Percentiles rank a stretch among this genome's conserved stretches.
Conservation (phyloP, 1,284 basidiomycete species). For the Ustilago loliicola region DNA sequence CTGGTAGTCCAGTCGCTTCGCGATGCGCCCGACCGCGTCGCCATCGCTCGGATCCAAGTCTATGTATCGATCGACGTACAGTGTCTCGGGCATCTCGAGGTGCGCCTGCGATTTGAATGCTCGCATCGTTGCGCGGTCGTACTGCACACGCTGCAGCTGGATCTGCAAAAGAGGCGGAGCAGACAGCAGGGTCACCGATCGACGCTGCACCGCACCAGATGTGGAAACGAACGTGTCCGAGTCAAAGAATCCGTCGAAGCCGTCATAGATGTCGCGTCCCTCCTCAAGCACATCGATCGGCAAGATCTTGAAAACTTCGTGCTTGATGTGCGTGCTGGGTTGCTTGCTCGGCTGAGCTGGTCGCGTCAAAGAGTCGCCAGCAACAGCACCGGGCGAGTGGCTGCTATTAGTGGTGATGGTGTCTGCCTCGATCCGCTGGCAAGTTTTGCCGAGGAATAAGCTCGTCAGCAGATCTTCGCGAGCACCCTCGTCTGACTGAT, state of each 20-base stretch:
- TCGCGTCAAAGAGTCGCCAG: conserved; percentile 15
- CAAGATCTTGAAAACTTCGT: conserved; percentile 92
- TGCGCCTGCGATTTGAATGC: conserved; percentile 97
- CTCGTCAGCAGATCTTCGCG: conserved; percentile 45
- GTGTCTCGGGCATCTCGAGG: conserved; percentile 86
- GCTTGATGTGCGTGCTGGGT: conserved; percentile 79
- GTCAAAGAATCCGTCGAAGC: conserved; percentile 90
- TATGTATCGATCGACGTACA: conserved; percentile 93
- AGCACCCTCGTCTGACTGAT: neutral
- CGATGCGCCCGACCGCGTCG: conserved; percentile 73
- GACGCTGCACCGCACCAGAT: conserved; percentile 85
- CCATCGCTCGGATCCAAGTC: conserved; percentile 77
- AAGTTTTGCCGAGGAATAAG: conserved; percentile 63
- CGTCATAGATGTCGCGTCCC: conserved; percentile 92
- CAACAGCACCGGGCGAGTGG: conserved; percentile 1
- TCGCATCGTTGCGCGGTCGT: conserved; percentile 87
- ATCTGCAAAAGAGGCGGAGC: conserved; percentile 93
- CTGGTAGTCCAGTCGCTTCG: conserved; percentile 75
- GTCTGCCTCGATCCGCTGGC: conserved; percentile 57
- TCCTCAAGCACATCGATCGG: conserved; percentile 90
- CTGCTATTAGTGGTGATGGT: neutral
- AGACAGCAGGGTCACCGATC: conserved; percentile 88
- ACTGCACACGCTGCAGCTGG: conserved; percentile 95
- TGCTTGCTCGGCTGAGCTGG: conserved; percentile 40
- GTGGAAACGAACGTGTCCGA: conserved; percentile 82